These are phyloP conservation scores for Pinus albicaulis DNA, from an alignment of 75 land plant genomes.

Conservation along the genomic window DNA sequence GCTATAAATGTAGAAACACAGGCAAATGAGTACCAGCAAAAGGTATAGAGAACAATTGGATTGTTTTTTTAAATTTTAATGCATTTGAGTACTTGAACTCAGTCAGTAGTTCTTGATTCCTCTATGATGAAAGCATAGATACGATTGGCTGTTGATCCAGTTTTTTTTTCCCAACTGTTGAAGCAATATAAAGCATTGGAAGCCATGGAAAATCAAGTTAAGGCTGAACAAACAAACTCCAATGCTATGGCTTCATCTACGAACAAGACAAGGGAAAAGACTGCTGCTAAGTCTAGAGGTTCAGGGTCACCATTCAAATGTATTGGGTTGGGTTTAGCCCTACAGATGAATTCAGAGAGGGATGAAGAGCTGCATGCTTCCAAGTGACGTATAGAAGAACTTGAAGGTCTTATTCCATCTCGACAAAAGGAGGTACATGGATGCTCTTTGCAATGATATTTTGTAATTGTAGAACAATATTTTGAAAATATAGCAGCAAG, in stretches of 20 bases:
- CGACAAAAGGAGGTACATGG: conserved; percentile 85
- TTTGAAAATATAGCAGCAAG: neutral
- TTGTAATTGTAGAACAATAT: neutral
- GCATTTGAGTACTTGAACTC: neutral
- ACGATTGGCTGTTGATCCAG: neutral
- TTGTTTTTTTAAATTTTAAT: neutral
- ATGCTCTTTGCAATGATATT: neutral
- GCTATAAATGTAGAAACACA: conserved; percentile 85
- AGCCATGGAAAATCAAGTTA: conserved; percentile 63
- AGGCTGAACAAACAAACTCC: conserved; percentile 27
- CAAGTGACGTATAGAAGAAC: conserved; percentile 75
- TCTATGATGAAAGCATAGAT: neutral
- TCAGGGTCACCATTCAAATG: conserved; percentile 94
- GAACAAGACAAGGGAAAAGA: conserved; percentile 41
- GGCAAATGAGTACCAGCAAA: conserved; percentile 79
- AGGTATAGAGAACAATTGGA: conserved; percentile 42
- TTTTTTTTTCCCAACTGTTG: neutral
- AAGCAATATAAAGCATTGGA: conserved; percentile 78
- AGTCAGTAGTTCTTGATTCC: neutral
- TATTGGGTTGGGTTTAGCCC: conserved; percentile 76
- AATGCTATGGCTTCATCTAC: conserved; percentile 13
- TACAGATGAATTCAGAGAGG: conserved; percentile 73
- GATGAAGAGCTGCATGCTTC: conserved; percentile 72
- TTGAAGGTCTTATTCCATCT: conserved; percentile 67
- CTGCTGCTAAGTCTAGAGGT: conserved; percentile 60